Conservation (phyloP, 257 asterid genomes). For the Plantago elongata region DNA sequence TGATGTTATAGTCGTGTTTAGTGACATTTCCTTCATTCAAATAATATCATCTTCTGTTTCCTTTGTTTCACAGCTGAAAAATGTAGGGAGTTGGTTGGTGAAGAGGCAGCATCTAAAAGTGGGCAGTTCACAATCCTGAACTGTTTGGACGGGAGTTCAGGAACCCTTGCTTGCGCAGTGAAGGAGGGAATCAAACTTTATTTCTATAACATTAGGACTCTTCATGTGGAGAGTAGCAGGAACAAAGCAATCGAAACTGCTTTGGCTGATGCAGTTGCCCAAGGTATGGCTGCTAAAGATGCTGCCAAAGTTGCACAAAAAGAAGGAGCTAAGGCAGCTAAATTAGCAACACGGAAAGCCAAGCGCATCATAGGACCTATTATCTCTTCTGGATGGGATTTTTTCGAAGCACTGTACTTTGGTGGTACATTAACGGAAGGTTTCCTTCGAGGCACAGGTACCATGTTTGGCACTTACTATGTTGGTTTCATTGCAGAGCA, state of each 20-base stretch:
- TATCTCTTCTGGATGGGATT: constrained; percentile 94
- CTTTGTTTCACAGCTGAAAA: constrained; percentile 66
- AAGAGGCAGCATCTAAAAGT: constrained; percentile 86
- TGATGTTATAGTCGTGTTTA: too few relatives aligned
- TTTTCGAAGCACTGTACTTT: constrained; percentile 78
- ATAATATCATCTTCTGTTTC: constrained; percentile 9
- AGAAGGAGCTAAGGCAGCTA: constrained; percentile 93
- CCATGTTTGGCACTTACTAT: constrained; percentile 69
- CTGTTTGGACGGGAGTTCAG: constrained; percentile 80
- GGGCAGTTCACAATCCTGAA: constrained; percentile 64
- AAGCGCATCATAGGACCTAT: constrained; percentile 91
- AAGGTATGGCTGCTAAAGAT: constrained; percentile 66
- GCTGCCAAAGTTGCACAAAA: constrained; percentile 71
- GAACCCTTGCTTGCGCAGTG: constrained; percentile 76
- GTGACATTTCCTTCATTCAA: not conserved
- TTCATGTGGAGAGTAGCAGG: constrained; percentile 70
- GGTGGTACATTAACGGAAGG: constrained; percentile 94
- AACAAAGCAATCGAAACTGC: constrained; percentile 72
- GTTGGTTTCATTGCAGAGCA: constrained; percentile 73
- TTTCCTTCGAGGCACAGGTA: constrained; percentile 80
- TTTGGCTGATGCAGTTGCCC: constrained; percentile 64
- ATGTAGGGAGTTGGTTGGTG: constrained; percentile 73
- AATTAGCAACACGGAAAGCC: constrained; percentile 66
- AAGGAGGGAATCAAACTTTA: constrained; percentile 93
- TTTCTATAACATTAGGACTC: constrained; percentile 49